A percentile compares a stretch with the other conserved stretches of the same genome.
Conservation (phyloP, 106 monocot species). For the Apostasia shenzhenica region DNA sequence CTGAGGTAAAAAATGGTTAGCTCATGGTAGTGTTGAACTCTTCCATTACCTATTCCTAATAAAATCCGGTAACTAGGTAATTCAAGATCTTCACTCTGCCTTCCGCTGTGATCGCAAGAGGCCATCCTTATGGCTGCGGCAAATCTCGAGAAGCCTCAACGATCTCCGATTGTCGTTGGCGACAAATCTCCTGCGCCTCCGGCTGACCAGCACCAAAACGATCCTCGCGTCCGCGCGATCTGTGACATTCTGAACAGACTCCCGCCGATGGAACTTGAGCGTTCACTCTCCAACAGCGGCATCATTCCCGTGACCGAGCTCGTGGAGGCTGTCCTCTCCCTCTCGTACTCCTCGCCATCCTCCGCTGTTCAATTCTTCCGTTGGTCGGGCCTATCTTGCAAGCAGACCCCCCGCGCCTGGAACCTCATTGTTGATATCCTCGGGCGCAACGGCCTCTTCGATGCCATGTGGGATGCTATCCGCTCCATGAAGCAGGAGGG, state of each 20-base stretch:
- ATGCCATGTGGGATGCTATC: slow-evolving; percentile 84
- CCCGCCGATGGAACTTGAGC: slow-evolving; percentile 29
- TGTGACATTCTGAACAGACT: slow-evolving; percentile 37
- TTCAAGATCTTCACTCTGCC: no score
- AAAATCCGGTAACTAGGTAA: no score
- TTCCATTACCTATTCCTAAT: no score
- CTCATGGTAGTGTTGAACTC: no score
- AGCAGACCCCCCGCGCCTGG: slow-evolving; percentile 44
- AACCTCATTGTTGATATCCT: slow-evolving; percentile 84
- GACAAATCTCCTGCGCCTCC: background rate
- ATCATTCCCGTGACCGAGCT: slow-evolving; percentile 31
- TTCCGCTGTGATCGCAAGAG: no score
- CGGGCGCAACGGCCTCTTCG: slow-evolving; percentile 55
- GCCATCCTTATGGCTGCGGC: background rate
- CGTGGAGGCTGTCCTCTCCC: slow-evolving; percentile 50
- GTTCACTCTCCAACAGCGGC: slow-evolving; percentile 29
- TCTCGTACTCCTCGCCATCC: slow-evolving; percentile 37
- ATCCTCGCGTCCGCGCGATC: slow-evolving; percentile 32
- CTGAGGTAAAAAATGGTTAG: no score
- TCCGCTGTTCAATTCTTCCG: slow-evolving; percentile 65
- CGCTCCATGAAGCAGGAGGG: slow-evolving; percentile 56
- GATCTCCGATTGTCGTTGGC: background rate
- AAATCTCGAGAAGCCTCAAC: background rate
- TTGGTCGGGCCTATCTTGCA: slow-evolving; percentile 43
- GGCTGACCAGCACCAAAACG: background rate